These are phyloP conservation scores for Vickermania ingenoplastis DNA, from an alignment of 208 protist species.

Conservation along the genomic window DNA sequence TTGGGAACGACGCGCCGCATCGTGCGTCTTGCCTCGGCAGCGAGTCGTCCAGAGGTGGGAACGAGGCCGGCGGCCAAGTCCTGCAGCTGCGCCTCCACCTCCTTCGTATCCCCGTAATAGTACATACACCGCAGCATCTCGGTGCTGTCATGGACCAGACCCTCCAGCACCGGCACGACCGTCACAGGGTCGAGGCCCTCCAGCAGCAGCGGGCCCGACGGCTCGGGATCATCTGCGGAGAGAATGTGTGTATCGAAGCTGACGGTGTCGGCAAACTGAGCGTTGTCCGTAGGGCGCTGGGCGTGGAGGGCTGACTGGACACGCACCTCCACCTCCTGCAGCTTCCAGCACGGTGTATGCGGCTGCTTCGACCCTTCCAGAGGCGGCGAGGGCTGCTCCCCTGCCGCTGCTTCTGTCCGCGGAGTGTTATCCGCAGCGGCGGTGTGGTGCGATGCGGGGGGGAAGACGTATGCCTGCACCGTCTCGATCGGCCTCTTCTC, in stretches of 20 bases:
- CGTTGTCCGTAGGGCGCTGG: conserved; percentile 68
- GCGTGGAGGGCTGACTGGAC: conserved; percentile 70
- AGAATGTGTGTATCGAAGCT: conserved; percentile 52
- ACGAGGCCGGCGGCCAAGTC: conserved; percentile 19
- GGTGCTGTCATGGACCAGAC: conserved; percentile 74
- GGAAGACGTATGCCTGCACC: conserved; percentile 42
- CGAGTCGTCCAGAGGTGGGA: conserved; percentile 67
- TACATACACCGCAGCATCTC: conserved; percentile 66
- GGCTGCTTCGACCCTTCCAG: background rate
- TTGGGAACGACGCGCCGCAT: conserved; percentile 78
- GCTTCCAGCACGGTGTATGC: no score
- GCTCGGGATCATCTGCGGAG: conserved; percentile 31
- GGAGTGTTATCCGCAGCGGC: background rate
- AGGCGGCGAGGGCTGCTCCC: background rate
- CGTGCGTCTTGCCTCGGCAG: conserved; percentile 57
- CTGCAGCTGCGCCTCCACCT: conserved; percentile 50
- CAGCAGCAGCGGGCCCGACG: conserved; percentile 8
- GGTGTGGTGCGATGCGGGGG: no score
- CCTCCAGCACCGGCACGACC: conserved; percentile 29
- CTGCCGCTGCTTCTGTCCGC: background rate
- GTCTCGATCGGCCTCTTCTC: conserved; percentile 11
- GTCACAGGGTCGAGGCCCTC: conserved; percentile 4
- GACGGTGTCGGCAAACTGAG: conserved; percentile 57
- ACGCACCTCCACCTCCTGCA: conserved; percentile 65
- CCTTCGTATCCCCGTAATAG: conserved; percentile 46